phyloP scores from a whole-genome alignment of 306 rosid genomes.

The Vigna nakashimae region DNA sequence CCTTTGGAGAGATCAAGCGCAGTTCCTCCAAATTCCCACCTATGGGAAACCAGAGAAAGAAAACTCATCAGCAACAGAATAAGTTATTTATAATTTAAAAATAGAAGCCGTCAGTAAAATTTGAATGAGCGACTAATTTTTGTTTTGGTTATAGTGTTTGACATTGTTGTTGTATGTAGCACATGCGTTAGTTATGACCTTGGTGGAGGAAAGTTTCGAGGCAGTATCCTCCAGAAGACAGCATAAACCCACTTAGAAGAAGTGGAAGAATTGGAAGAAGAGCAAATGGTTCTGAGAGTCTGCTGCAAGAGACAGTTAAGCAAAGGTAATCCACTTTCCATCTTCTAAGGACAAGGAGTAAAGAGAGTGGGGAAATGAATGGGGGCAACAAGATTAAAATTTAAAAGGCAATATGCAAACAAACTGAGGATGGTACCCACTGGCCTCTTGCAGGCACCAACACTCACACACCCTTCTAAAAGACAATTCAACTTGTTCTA shows the following conservation, averaged over 20 bases:
- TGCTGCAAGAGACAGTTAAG: constrained; percentile 83
- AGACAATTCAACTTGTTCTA: constrained; percentile 41
- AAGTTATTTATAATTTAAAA: too few species aligned
- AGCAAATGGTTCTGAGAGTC: constrained; percentile 71
- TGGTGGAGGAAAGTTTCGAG: constrained; percentile 88
- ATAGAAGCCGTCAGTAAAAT: too few species aligned
- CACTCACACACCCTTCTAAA: constrained; percentile 41
- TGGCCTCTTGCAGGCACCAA: constrained; percentile 39
- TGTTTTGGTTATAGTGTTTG: not conserved
- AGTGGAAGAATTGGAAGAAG: constrained; percentile 54
- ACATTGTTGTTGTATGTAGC: not conserved
- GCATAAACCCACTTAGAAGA: constrained; percentile 87
- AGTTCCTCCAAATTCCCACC: constrained; percentile 92
- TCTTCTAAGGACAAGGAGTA: constrained; percentile 33
- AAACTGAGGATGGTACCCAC: constrained; percentile 44
- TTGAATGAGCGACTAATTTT: not conserved
- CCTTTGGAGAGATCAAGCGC: constrained; percentile 86
- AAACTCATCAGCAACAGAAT: too few species aligned
- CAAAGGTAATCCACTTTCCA: constrained; percentile 86
- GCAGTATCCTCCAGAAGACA: constrained; percentile 84
- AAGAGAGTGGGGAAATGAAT: constrained; percentile 30
- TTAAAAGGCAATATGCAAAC: constrained; percentile 43
- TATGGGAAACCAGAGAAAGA: constrained; percentile 19
- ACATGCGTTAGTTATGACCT: constrained; percentile 50
- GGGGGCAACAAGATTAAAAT: constrained; percentile 39